Evolutionary conservation across 352 stramenopile species (phyloP), one percentile per base, ranked within the genome.

Genomic region (Phytophthora podocarpi): DNA sequence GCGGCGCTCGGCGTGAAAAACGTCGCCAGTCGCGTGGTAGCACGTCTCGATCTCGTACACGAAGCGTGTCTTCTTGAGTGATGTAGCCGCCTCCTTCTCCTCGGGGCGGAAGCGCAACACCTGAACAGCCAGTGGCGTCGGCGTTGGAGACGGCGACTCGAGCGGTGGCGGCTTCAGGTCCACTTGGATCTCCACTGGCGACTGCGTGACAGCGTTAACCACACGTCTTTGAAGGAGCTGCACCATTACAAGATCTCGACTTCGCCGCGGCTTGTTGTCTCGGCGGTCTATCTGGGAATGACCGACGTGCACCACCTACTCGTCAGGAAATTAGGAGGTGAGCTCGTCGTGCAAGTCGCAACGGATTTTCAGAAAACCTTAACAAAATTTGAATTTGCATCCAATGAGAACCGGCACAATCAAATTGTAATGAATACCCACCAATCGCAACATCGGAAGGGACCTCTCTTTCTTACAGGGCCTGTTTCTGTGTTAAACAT

Each of bases 31-130:
- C 28, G 68, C 46, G 28, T 85, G 74, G 45, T 89, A 74, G 49
- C 78, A 90, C 46, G 81, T 82, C 72, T 90, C 81, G 56, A 90
- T 84, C 58, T 87, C 76, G 69, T 89, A 90, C 62, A 90, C 79
- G 35, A 90, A 90, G 39, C 76, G 78, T 31, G 63, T 77, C 67
- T 83, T 90, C 63, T 84, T 85, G 55, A 88, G 62, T 5, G 64
- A 72, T 26, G 75, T 70, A 28, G 47, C 21, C 15, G 48, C 40
- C 26, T 78, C 54, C 51, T 90, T 90, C 64, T 76, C 70, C 55
- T 88, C 78, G 5, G 75, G 55, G 31, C 67, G 79, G 36, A 86
- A 87, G 39, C 78, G 67, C 41, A 90, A 41, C 15, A 90, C 77
- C 26, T 85, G 81, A 39, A 87, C 81, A 1, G 78, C 64, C 9